A percentile compares a stretch with the other conserved stretches of the same genome.
These are phyloP conservation scores for Lactifluus echinatus DNA, from an alignment of 768 basidiomycete species.

Conservation along the genomic window DNA sequence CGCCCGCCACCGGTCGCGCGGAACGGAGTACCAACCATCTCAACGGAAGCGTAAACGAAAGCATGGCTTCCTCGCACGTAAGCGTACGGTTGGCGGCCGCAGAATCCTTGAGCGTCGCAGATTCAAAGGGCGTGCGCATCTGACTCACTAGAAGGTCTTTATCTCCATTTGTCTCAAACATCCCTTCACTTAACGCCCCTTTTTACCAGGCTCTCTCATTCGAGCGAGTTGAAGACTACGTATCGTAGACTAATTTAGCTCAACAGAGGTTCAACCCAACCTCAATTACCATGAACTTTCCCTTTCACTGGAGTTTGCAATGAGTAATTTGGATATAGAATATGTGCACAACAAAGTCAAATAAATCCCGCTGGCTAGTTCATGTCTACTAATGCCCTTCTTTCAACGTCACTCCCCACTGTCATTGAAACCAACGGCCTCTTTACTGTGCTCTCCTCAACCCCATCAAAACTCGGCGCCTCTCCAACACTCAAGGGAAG, in stretches of 20 bases:
- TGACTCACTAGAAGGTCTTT: conserved; percentile 53
- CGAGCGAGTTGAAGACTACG: background rate
- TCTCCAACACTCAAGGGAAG: background rate
- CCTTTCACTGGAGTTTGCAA: background rate
- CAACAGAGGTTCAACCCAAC: background rate
- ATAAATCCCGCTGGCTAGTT: conserved; percentile 10
- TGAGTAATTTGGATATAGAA: background rate
- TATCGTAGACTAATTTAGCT: background rate
- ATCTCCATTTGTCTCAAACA: background rate
- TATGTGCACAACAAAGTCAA: background rate
- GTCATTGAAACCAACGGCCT: background rate
- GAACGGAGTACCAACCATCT: conserved; percentile 95
- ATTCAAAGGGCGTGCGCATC: conserved; percentile 67
- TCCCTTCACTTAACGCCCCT: background rate
- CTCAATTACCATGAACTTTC: background rate
- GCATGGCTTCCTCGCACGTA: conserved; percentile 81
- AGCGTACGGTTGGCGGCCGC: conserved; percentile 57
- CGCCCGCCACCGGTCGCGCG: conserved; percentile 58
- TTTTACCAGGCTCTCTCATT: background rate
- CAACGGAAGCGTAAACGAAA: conserved; percentile 89
- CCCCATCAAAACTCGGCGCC: conserved; percentile 13
- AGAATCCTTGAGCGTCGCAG: conserved; percentile 63
- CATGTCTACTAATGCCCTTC: conserved; percentile 16
- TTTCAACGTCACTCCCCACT: conserved; percentile 1
- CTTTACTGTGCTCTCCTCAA: conserved; percentile 15